Conservation (phyloP, 257 asterid species). For the Solanum sitiens region DNA sequence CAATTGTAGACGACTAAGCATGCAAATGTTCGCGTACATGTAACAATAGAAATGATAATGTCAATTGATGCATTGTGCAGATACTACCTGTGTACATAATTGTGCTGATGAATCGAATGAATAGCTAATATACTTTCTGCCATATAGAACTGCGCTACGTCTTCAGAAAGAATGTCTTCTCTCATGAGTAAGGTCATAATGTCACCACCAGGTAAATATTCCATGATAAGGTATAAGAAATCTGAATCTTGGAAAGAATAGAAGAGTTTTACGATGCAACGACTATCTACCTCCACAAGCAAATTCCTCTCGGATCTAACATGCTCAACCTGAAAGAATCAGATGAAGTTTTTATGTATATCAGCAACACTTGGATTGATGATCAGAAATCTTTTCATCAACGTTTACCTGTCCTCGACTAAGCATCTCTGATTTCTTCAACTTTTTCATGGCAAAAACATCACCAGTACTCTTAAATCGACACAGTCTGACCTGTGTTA, state of each 20-base stretch:
- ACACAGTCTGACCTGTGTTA: conserved; percentile 83
- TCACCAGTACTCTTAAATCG: conserved; percentile 84
- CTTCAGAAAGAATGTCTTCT: conserved; percentile 81
- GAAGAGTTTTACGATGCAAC: conserved; percentile 88
- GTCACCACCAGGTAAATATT: conserved; percentile 97
- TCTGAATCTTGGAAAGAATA: conserved; percentile 97
- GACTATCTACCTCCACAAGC: conserved; percentile 96
- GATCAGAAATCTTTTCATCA: background rate
- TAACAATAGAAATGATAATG: background rate
- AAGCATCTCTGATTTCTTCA: conserved; percentile 93
- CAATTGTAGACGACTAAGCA: conserved; percentile 12
- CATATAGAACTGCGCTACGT: conserved; percentile 84
- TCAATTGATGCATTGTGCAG: background rate
- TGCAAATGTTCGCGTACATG: background rate
- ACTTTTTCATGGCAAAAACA: conserved; percentile 88
- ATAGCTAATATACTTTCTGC: conserved; percentile 91
- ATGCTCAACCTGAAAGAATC: conserved; percentile 72
- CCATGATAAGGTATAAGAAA: conserved; percentile 87
- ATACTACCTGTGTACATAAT: conserved; percentile 89
- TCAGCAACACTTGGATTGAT: background rate
- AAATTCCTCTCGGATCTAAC: conserved; percentile 96
- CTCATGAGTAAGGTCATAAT: conserved; percentile 96
- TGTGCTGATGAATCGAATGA: conserved; percentile 86
- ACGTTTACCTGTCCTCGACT: conserved; percentile 88
- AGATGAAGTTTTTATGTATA: background rate